A percentile compares a stretch with the other conserved stretches of the same genome.
These are phyloP conservation scores for Ehretia macrophylla DNA, from an alignment of 257 asterid species.

Conservation along the genomic window DNA sequence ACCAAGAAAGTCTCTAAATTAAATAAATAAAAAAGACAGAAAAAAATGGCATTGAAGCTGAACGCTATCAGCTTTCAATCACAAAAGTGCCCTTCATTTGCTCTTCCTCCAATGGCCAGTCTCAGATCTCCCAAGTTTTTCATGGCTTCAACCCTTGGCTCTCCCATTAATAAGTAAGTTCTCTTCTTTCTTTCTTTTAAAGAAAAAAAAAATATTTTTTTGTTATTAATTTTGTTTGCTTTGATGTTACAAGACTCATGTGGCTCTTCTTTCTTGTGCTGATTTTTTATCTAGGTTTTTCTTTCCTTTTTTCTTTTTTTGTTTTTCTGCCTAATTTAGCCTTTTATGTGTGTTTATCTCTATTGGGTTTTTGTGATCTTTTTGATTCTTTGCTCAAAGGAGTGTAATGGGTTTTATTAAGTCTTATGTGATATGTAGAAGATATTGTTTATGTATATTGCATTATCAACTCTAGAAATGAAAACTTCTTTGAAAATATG, in stretches of 20 bases:
- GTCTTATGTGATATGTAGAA: no score
- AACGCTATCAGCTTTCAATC: slow-evolving; percentile 37
- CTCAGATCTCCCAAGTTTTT: slow-evolving; percentile 67
- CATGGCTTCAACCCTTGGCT: slow-evolving; percentile 72
- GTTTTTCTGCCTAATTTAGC: no score
- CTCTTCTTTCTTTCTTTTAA: no score
- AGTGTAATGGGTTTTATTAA: no score
- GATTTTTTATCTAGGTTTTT: no score
- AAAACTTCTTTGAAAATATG: no score
- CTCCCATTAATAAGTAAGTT: slow-evolving; percentile 56
- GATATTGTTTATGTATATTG: no score
- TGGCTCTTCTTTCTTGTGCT: no score
- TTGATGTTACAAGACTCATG: slow-evolving; percentile 3
- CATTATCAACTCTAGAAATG: no score
- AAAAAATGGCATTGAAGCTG: slow-evolving; percentile 39
- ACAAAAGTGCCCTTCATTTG: slow-evolving; percentile 30
- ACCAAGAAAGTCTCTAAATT: neutral
- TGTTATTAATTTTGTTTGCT: neutral
- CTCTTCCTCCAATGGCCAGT: slow-evolving; percentile 46
- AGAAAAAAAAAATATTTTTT: neutral
- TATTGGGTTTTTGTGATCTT: neutral
- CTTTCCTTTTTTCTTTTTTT: no score
- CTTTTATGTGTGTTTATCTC: no score
- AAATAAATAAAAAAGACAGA: neutral
- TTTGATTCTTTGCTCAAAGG: slow-evolving; percentile 15